A percentile compares a stretch with the other conserved stretches of the same genome.
Conservation (phyloP, 1,139 yeast genomes). For the Saccharomyces hybrid region DNA sequence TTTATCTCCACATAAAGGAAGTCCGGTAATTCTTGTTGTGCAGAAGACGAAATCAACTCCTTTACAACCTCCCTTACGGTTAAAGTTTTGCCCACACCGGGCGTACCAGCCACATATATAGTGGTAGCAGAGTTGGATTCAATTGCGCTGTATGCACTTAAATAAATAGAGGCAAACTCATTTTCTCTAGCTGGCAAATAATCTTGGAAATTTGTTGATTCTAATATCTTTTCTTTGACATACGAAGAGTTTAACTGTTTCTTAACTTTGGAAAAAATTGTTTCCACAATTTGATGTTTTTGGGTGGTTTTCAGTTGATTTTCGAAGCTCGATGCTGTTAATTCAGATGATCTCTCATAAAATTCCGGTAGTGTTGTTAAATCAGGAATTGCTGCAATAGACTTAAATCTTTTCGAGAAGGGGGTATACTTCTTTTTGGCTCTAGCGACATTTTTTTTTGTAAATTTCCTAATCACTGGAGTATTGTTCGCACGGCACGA, state of each 20-base stretch:
- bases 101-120: conserved; percentile 89
- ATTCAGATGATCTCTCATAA: conserved; percentile 20
- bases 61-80: conserved; percentile 80
- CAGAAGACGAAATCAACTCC: conserved; percentile 46
- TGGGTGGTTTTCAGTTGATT: conserved; percentile 24
- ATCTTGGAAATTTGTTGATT: conserved; percentile 25
- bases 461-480: conserved; percentile 21
- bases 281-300: conserved; percentile 26
- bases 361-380: conserved; percentile 25
- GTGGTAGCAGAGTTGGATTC: conserved; percentile 71
- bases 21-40: conserved; percentile 42
- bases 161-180: conserved; percentile 68
- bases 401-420: conserved; percentile 28
- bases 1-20: conserved; percentile 82
- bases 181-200: conserved; percentile 78
- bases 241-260: conserved; percentile 30
- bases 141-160: conserved; percentile 69
- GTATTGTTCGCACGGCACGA: conserved; percentile 4
- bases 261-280: conserved; percentile 31
- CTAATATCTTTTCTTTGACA: conserved; percentile 28
- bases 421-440: conserved; percentile 33
- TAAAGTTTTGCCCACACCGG: conserved; percentile 96
- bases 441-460: conserved; percentile 30
- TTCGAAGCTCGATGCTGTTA: conserved; percentile 24
- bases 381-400: conserved; percentile 29